These are phyloP conservation scores for Phytopythium ostracodes DNA, from an alignment of 352 stramenopile species.

Conservation along the genomic window DNA sequence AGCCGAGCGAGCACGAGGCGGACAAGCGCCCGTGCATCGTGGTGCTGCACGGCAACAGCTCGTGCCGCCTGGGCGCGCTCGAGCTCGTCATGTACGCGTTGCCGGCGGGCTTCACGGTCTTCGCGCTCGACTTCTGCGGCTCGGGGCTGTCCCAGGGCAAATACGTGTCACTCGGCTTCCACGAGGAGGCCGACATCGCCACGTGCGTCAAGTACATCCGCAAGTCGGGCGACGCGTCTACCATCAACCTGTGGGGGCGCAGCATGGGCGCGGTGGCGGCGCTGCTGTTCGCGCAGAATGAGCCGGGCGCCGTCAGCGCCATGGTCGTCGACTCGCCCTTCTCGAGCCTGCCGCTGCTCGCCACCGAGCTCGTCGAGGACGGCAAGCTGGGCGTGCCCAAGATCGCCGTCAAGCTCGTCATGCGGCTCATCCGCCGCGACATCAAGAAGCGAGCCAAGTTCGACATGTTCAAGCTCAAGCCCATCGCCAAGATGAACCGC, in stretches of 20 bases:
- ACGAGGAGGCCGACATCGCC: slow-evolving; percentile 72
- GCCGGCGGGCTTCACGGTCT: slow-evolving; percentile 76
- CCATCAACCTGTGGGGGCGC: slow-evolving; percentile 68
- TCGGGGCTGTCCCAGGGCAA: slow-evolving; percentile 78
- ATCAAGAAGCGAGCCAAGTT: slow-evolving; percentile 83
- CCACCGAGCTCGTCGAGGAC: slow-evolving; percentile 74
- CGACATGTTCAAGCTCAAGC: slow-evolving; percentile 87
- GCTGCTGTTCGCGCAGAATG: slow-evolving; percentile 57
- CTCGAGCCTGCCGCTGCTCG: slow-evolving; percentile 65
- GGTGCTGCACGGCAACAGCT: slow-evolving; percentile 83
- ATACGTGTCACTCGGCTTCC: slow-evolving; percentile 79
- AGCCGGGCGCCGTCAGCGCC: slow-evolving; percentile 49
- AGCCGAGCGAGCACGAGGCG: slow-evolving; percentile 5
- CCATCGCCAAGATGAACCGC: slow-evolving; percentile 67
- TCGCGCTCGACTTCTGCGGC: slow-evolving; percentile 75
- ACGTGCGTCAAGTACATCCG: slow-evolving; percentile 66
- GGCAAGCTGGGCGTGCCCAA: slow-evolving; percentile 79
- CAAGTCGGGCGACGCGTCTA: slow-evolving; percentile 44
- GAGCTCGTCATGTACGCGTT: slow-evolving; percentile 79
- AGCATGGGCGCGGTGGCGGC: slow-evolving; percentile 80
- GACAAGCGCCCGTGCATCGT: slow-evolving; percentile 72
- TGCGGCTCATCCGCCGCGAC: slow-evolving; percentile 72
- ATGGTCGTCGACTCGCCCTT: slow-evolving; percentile 86
- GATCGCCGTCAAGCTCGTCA: slow-evolving; percentile 79
- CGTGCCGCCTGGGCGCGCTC: slow-evolving; percentile 60